These are phyloP conservation scores for Turritis glabra DNA, from an alignment of 345 rosid genomes.

Conservation along the genomic window DNA sequence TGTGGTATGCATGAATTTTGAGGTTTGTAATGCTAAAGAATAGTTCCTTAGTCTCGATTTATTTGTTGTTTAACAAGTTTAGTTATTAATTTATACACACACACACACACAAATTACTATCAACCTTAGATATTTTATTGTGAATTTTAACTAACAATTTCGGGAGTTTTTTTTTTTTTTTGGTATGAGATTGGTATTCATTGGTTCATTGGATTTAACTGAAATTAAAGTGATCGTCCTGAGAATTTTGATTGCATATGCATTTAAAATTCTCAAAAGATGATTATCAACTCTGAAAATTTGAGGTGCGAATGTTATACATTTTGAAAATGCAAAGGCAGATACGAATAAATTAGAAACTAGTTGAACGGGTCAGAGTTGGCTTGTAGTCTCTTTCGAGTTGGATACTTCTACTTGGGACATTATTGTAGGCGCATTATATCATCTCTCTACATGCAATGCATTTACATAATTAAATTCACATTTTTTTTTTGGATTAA, in stretches of 20 bases:
- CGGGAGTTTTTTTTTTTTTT: background rate
- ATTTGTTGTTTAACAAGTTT: background rate
- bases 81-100: too few species aligned
- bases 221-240: background rate
- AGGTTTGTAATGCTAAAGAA: background rate
- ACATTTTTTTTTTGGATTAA: background rate
- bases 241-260: background rate
- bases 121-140: background rate
- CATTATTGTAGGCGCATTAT: constrained; percentile 18
- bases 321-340: background rate
- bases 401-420: constrained; percentile 35
- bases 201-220: background rate
- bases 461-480: background rate
- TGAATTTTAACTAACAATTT: too few species aligned
- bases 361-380: constrained; percentile 18
- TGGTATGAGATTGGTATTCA: background rate
- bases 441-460: constrained; percentile 11
- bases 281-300: background rate
- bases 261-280: too few species aligned
- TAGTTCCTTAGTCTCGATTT: background rate
- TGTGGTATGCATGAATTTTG: constrained; percentile 3
- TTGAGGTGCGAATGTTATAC: constrained; percentile 5
- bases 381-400: constrained; percentile 25
- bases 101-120: background rate
- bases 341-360: background rate